phyloP scores from a whole-genome alignment of 768 basidiomycete species.

The Pleurotus eryngii region DNA sequence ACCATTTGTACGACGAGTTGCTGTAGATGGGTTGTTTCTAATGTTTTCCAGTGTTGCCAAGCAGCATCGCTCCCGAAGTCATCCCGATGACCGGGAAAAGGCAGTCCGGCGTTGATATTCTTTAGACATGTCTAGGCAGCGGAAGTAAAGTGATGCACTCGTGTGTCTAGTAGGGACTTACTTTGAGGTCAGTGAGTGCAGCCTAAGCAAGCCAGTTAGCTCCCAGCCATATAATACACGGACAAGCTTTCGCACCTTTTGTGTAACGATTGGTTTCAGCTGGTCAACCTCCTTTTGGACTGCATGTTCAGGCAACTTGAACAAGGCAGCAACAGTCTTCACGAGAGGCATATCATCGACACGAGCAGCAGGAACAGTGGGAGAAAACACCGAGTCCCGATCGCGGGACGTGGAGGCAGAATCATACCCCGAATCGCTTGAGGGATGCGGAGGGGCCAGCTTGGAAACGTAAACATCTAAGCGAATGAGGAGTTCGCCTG shows the following conservation, averaged over 20 bases:
- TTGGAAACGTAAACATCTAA: conserved; percentile 84
- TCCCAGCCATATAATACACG: not conserved
- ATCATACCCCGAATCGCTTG: conserved; percentile 67
- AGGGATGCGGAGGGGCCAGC: conserved; percentile 59
- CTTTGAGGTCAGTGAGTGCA: conserved; percentile 85
- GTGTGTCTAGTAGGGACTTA: conserved; percentile 19
- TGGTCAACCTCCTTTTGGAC: conserved; percentile 74
- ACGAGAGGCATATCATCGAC: conserved; percentile 81
- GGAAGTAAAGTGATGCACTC: conserved; percentile 9
- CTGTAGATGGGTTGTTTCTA: conserved; percentile 81
- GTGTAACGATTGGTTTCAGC: conserved; percentile 61
- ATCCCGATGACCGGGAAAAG: conserved; percentile 82
- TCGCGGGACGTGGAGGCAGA: conserved; percentile 56
- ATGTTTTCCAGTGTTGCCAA: conserved; percentile 79
- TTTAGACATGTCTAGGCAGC: conserved; percentile 76
- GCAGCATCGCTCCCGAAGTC: conserved; percentile 84
- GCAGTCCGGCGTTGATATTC: conserved; percentile 78
- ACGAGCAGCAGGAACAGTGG: conserved; percentile 36
- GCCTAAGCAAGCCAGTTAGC: conserved; percentile 43
- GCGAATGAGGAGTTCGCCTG: conserved; percentile 77
- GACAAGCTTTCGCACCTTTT: conserved; percentile 51
- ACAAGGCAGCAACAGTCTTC: conserved; percentile 61
- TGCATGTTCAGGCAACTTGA: conserved; percentile 67
- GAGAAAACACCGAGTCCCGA: conserved; percentile 45
- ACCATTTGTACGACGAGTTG: conserved; percentile 88